A percentile compares a stretch with the other conserved stretches of the same genome.
phyloP scores from a whole-genome alignment of 345 rosid species.

The Eucalyptus sideroxylon region DNA sequence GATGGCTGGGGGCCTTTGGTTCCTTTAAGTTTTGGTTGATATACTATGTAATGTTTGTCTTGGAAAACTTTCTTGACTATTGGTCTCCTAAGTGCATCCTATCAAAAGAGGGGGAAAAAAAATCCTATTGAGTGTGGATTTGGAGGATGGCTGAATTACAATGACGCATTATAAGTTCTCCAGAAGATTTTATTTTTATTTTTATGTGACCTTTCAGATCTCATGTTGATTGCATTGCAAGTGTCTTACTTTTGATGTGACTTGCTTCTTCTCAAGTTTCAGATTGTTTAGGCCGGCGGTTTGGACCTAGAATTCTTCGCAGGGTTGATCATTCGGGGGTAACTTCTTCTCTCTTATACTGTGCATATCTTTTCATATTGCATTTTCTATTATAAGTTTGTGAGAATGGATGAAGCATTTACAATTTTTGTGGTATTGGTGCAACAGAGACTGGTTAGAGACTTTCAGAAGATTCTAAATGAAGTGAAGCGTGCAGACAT shows the following conservation, averaged over 20 bases:
- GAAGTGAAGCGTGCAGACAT: constrained; percentile 75
- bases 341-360: background rate
- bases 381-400: background rate
- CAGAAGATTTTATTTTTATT: background rate
- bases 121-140: background rate
- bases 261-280: constrained; percentile 9
- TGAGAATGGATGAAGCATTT: background rate
- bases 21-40: background rate
- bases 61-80: background rate
- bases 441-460: constrained; percentile 75
- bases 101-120: background rate
- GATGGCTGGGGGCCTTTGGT: background rate
- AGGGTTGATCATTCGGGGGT: constrained; percentile 93
- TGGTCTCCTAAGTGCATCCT: background rate
- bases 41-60: background rate
- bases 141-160: background rate
- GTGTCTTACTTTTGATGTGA: background rate
- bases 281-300: constrained; percentile 99
- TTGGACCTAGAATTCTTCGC: constrained; percentile 93
- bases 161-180: background rate
- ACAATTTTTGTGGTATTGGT: constrained; percentile 2
- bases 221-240: background rate
- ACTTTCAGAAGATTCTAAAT: constrained; percentile 73
- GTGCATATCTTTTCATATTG: background rate
- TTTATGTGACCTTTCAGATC: background rate